Percentiles rank a stretch among this genome's conserved stretches.
Evolutionary conservation across 2,329 filamentous ascomycete species (phyloP).

Genomic region (Pestalotiopsis sp.): DNA sequence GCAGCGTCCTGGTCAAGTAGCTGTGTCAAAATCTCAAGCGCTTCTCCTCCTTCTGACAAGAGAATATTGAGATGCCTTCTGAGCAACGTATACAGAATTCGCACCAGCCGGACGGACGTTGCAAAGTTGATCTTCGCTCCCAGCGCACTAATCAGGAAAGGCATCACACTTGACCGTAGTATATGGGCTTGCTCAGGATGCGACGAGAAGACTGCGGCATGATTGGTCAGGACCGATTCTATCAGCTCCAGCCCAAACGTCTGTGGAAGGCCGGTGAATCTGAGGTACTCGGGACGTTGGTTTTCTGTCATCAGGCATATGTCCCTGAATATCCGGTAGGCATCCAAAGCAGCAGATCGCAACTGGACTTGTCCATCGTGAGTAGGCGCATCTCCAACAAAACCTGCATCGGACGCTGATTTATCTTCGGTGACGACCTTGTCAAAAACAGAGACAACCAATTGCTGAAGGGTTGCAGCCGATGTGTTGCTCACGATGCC

Average conservation of each 20-base stretch:
- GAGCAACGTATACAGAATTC: constrained; percentile 82
- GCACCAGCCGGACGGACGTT: constrained; percentile 77
- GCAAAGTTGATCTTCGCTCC: constrained; percentile 81
- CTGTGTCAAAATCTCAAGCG: constrained; percentile 79
- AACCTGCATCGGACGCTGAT: constrained; percentile 52
- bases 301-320: constrained; percentile 86
- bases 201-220: constrained; percentile 75
- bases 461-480: constrained; percentile 92
- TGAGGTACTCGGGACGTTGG: constrained; percentile 79
- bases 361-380: constrained; percentile 68
- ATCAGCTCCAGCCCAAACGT: constrained; percentile 90
- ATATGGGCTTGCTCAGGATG: constrained; percentile 83
- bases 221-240: constrained; percentile 85
- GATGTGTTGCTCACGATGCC: constrained; percentile 94
- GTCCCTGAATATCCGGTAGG: constrained; percentile 86
- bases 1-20: constrained; percentile 84
- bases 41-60: constrained; percentile 79
- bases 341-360: constrained; percentile 79
- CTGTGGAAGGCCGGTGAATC: constrained; percentile 75
- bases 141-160: constrained; percentile 76
- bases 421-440: constrained; percentile 84
- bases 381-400: constrained; percentile 68
- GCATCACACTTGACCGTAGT: constrained; percentile 77
- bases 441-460: constrained; percentile 91
- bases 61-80: constrained; percentile 77